These are phyloP conservation scores for Canavalia gladiata DNA, from an alignment of 306 rosid species.

Conservation along the genomic window DNA sequence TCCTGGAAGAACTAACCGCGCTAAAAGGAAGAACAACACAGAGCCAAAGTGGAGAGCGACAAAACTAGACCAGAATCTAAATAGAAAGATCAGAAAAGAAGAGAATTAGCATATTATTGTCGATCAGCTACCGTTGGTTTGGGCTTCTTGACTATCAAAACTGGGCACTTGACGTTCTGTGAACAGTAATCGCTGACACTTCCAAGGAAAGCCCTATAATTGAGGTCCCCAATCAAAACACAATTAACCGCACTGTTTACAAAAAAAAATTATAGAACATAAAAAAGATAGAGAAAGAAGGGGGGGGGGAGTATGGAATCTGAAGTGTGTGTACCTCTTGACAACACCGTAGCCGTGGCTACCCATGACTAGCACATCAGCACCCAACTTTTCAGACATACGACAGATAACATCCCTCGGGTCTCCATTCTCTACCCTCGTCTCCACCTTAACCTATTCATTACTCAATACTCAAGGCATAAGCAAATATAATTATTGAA, in stretches of 20 bases:
- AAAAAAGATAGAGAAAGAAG: background rate
- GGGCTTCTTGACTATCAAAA: conserved; percentile 78
- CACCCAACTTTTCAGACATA: conserved; percentile 59
- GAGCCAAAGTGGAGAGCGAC: background rate
- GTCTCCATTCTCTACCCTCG: conserved; percentile 68
- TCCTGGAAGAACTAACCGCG: background rate
- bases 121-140: conserved; percentile 28
- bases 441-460: conserved; percentile 65
- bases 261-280: background rate
- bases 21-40: background rate
- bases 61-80: background rate
- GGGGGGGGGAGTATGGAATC: background rate
- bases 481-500: background rate
- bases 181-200: conserved; percentile 84
- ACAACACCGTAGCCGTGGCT: conserved; percentile 69
- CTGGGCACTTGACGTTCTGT: conserved; percentile 74
- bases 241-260: background rate
- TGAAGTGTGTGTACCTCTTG: conserved; percentile 56
- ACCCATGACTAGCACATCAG: conserved; percentile 71
- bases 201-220: conserved; percentile 70
- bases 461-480: no score
- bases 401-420: conserved; percentile 75
- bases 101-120: background rate
- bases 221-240: background rate
- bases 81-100: background rate